Conservation (phyloP, 164 flowering plant genomes). For the Litsea cubeba region DNA sequence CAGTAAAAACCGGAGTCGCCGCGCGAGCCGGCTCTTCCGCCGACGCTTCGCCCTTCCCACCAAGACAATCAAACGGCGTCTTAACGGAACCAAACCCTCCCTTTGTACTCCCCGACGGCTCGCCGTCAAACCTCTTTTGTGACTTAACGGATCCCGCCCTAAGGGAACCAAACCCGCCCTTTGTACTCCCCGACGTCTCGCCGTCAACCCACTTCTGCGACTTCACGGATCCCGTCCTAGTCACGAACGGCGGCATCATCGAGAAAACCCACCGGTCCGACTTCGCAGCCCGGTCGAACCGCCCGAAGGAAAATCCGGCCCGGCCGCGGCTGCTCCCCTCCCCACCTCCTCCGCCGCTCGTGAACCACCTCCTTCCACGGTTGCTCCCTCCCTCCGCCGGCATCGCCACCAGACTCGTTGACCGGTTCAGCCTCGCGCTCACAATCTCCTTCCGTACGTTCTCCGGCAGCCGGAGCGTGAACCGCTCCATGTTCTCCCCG, state of each 20-base stretch:
- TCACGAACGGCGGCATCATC: slow-evolving; percentile 46
- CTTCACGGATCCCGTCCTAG: slow-evolving; percentile 30
- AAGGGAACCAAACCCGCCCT: slow-evolving; percentile 1
- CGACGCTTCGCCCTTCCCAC: neutral
- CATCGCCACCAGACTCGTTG: slow-evolving; percentile 30
- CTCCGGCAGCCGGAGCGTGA: slow-evolving; percentile 52
- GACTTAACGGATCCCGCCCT: slow-evolving; percentile 15
- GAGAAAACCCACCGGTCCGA: slow-evolving; percentile 62
- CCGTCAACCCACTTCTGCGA: slow-evolving; percentile 33
- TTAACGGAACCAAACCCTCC: slow-evolving; percentile 7
- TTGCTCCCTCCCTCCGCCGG: slow-evolving; percentile 10
- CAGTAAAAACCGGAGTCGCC: slow-evolving; percentile 10
- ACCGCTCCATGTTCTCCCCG: slow-evolving; percentile 55
- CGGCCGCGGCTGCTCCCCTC: neutral
- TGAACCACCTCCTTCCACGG: neutral
- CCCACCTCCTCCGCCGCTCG: neutral
- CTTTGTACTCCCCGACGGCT: slow-evolving; percentile 3
- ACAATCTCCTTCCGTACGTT: slow-evolving; percentile 46
- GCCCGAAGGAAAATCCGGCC: slow-evolving; percentile 4
- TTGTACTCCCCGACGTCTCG: slow-evolving; percentile 11
- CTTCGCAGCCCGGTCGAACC: slow-evolving; percentile 20
- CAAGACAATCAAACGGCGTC: slow-evolving; percentile 18
- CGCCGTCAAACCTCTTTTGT: neutral
- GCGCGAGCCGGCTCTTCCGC: neutral
- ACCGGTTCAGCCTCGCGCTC: slow-evolving; percentile 35